Evolutionary conservation across 2,329 filamentous ascomycete genomes (phyloP).

Genomic region (Pseudofabraea citricarpa): DNA sequence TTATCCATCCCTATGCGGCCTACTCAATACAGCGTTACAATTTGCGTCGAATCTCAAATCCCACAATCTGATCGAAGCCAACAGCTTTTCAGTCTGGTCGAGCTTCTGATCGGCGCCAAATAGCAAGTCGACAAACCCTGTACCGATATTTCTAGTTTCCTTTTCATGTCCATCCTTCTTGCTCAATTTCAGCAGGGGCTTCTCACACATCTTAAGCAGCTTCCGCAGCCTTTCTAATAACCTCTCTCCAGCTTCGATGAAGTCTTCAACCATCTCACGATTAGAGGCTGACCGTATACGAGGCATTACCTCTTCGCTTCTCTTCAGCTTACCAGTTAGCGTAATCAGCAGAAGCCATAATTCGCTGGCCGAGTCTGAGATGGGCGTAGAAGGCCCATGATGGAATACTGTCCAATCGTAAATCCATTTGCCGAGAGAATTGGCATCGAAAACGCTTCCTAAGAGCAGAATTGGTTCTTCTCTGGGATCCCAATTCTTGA

Average conservation of each 20-base stretch:
- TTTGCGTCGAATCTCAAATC: too few species aligned
- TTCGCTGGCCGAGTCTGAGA: constrained; percentile 88
- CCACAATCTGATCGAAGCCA: too few species aligned
- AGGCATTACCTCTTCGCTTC: constrained; percentile 71
- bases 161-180: too few species aligned
- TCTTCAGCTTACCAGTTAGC: constrained; percentile 88
- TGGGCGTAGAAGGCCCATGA: constrained; percentile 74
- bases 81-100: too few species aligned
- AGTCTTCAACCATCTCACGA: constrained; percentile 80
- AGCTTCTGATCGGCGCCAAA: too few species aligned
- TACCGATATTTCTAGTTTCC: too few species aligned
- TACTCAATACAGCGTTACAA: too few species aligned
- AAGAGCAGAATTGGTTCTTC: constrained; percentile 92
- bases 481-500: constrained; percentile 96
- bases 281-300: constrained; percentile 69
- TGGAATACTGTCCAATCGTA: constrained; percentile 98
- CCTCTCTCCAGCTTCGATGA: constrained; percentile 82
- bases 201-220: constrained; percentile 85
- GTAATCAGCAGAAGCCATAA: constrained; percentile 94
- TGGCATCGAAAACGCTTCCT: constrained; percentile 94
- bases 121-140: too few species aligned
- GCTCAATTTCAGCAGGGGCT: constrained; percentile 85
- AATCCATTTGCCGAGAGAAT: constrained; percentile 98
- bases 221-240: constrained; percentile 80
- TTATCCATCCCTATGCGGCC: too few species aligned